phyloP scores from a whole-genome alignment of 2,329 filamentous ascomycete genomes.

The Fonsecaea pedrosoi region DNA sequence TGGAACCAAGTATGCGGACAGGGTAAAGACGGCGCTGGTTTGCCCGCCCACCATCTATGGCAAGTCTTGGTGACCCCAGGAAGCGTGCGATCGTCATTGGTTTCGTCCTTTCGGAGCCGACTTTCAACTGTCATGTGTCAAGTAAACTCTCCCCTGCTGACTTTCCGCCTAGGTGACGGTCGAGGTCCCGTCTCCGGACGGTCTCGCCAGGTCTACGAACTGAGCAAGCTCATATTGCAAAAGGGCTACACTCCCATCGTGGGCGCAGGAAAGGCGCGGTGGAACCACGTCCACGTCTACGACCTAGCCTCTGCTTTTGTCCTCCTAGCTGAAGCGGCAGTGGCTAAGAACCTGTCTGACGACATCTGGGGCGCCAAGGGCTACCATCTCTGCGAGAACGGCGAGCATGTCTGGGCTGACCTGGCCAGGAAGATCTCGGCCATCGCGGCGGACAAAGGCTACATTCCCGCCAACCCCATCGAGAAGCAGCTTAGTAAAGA shows the following conservation, averaged over 20 bases:
- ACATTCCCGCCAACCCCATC: conserved; percentile 51
- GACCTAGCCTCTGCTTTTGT: conserved; percentile 64
- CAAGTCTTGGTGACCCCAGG: neutral
- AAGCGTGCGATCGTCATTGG: conserved; percentile 3
- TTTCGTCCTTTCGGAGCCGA: neutral
- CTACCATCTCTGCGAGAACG: conserved; percentile 72
- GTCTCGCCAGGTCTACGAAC: conserved; percentile 64
- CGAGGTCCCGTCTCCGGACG: conserved; percentile 62
- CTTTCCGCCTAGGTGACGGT: conserved; percentile 52
- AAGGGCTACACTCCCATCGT: conserved; percentile 61
- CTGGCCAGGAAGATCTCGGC: conserved; percentile 63
- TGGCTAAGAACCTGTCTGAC: conserved; percentile 46
- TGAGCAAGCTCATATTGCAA: conserved; percentile 59
- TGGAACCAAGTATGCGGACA: conserved; percentile 50
- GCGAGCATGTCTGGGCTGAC: conserved; percentile 69
- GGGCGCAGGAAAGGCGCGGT: conserved; percentile 62
- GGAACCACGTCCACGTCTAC: conserved; percentile 66
- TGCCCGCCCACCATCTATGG: conserved; percentile 72
- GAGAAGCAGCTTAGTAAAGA: conserved; percentile 48
- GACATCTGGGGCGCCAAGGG: conserved; percentile 51
- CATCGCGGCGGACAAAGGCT: conserved; percentile 61
- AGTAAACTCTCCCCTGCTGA: neutral
- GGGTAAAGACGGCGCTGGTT: conserved; percentile 65
- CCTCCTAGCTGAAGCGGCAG: conserved; percentile 62
- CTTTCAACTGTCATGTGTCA: neutral